Base-by-base conservation (phyloP, 495 filamentous ascomycete genomes). In the Aspergillus steynii region DNA sequence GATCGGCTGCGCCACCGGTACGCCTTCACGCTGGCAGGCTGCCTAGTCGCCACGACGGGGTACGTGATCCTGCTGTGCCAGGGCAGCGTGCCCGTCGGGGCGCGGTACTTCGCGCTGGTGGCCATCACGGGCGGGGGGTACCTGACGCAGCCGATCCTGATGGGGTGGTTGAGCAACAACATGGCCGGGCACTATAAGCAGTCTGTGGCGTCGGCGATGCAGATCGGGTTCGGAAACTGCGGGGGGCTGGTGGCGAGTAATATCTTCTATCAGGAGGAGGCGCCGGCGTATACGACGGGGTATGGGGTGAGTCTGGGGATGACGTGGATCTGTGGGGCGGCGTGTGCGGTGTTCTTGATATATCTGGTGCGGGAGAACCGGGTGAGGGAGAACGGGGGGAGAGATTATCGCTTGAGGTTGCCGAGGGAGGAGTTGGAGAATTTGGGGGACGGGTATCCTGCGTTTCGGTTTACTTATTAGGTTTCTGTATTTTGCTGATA, bases 161-260 rank as follows among this genome's bases (percentile, higher is more conserved):
- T 85, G 56, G 77, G 75, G 2, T 87, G 84, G 85, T 70, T 86
- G 14, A 74, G 72, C 59, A 82, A 80, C 57, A 84, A 85, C 58
- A 69, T 87, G 63, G 75, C 76, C 1, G 84, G 84, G 3, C 82
- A 86, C 57, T 86, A 82, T 64, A 87, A 88, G 71, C 81, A 82
- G 28, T 75, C 77, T 8, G 74, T 87, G 55, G 75, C 74, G 2
- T 69, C 78, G 2, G 84, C 79, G 2, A 71, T 85, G 65, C 72
- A 83, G 66, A 78, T 85, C 29, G 76, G 77, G 5, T 67, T 86
- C 12, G 84, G 83, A 1, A 85, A 86, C 56, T 65, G 78, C 9
- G 78, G 75, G 15, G 85, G 82, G 14, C 73, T 87, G 27, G 71
- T 86, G 0, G 82, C 82, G 5, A 78, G 78, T 47, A 81, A 83